Evolutionary conservation across 148 eudicot species (phyloP), one percentile per base, ranked within the genome.

Genomic region (Dysphania ambrosioides): DNA sequence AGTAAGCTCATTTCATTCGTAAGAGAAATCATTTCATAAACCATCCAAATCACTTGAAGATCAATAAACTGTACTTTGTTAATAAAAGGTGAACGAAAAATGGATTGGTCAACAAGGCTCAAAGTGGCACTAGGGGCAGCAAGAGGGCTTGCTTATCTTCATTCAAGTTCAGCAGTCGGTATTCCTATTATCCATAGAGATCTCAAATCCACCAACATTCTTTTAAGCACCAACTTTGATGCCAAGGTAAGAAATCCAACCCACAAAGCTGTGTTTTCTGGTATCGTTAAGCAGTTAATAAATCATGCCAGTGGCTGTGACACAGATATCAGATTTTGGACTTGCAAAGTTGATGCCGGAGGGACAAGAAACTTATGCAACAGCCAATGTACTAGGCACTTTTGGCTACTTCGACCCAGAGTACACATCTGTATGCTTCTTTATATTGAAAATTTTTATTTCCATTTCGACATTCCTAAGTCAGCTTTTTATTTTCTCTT

Each of bases 311-410:
- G 21, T 64, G 58, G 70, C 24, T 68, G 53, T 53, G 47, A 71
- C 57, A 68, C 89, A 88, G 97, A 91, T 93, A 83, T 91, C 98
- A 51, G 98, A 93, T 82, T 93, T 93, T 80, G 98, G 98, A 70
- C 87, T 91, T 29, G 98, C 98, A n/a, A 93, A 91, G 84, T 71
- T 93, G 76, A 88, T 93, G 98, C 98, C 98, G 53, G 97, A 91
- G 67, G 98, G 94, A 64, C 91, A 91, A 74, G 94, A 93, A 72
- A 86, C 85, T 42, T 85, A 78, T 77, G 86, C 83, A 80, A 93
- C 97, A 4, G 94, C 94, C 55, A 89, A 86, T 84, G 91, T 93
- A 55, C 89, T 91, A 15, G 98, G 97, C 71, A 93, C 98, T 72
- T 93, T 91, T 76, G 97, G 98, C 80, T 93, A 91, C 79, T 91